Evolutionary conservation across 2,329 filamentous ascomycete species (phyloP).

Genomic region (Periconia sp.): DNA sequence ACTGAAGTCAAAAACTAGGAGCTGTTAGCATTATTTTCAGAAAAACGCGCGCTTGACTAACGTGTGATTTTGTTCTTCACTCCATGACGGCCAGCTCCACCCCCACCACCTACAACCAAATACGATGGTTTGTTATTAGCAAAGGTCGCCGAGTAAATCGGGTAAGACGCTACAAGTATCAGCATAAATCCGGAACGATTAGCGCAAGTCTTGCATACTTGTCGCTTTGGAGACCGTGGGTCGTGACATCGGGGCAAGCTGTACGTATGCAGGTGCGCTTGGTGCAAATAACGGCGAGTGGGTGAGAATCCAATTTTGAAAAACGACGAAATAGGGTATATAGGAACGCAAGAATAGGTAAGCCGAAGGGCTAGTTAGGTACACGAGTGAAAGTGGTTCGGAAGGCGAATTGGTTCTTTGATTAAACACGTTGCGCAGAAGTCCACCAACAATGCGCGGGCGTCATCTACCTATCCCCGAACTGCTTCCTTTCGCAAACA

Average conservation of each 20-base stretch:
- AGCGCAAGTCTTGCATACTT: constrained; percentile 12
- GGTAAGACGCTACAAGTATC: constrained; percentile 56
- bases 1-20: constrained; percentile 66
- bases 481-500: background rate
- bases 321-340: background rate
- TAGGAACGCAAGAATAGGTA: background rate
- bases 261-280: background rate
- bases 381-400: too few relatives aligned
- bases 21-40: constrained; percentile 73
- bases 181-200: background rate
- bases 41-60: constrained; percentile 66
- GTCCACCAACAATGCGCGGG: background rate
- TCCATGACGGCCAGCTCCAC: constrained; percentile 64
- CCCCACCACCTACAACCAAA: constrained; percentile 81
- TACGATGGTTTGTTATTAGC: constrained; percentile 72
- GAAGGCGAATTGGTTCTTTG: background rate
- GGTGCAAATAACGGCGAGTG: too few relatives aligned
- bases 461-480: constrained; percentile 5
- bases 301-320: too few relatives aligned
- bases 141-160: constrained; percentile 85
- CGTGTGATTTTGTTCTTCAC: constrained; percentile 13
- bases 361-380: too few relatives aligned
- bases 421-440: constrained; percentile 7
- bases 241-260: constrained; percentile 27
- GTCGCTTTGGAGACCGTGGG: constrained; percentile 33